phyloP scores from a whole-genome alignment of 140 eudicot genomes.

The Bidens hawaiensis region DNA sequence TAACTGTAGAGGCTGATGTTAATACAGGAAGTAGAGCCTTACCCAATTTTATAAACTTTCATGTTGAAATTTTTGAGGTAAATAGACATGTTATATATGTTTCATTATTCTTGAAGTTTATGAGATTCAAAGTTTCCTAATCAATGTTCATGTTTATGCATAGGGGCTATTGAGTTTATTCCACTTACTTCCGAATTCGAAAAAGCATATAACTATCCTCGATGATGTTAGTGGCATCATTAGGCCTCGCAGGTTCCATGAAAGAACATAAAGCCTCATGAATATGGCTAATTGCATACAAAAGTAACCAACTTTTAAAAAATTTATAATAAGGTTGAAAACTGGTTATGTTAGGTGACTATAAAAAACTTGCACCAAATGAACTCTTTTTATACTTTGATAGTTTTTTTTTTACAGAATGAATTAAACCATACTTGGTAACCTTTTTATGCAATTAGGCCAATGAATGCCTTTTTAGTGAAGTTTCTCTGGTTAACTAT shows the following conservation, averaged over 20 bases:
- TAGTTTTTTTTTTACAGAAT: not conserved
- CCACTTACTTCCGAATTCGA: constrained; percentile 52
- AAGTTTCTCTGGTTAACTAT: not conserved
- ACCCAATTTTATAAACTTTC: constrained; percentile 63
- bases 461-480: not conserved
- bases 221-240: constrained; percentile 77
- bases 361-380: too few species aligned
- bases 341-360: not conserved
- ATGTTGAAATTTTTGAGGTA: constrained; percentile 49
- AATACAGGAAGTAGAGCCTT: constrained; percentile 65
- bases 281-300: not conserved
- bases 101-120: not conserved
- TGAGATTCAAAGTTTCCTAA: not conserved
- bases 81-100: not conserved
- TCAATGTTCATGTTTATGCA: constrained; percentile 9
- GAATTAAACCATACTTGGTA: not conserved
- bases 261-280: not conserved
- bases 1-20: constrained; percentile 62
- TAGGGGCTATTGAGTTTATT: constrained; percentile 46
- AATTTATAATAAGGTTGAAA: not conserved
- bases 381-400: not conserved
- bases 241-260: constrained; percentile 64
- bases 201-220: constrained; percentile 65
- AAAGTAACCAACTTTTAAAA: not conserved
- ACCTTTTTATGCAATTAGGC: not conserved